These are phyloP conservation scores for Aureobasidium musti DNA, from an alignment of 2,329 filamentous ascomycete species.

Conservation along the genomic window DNA sequence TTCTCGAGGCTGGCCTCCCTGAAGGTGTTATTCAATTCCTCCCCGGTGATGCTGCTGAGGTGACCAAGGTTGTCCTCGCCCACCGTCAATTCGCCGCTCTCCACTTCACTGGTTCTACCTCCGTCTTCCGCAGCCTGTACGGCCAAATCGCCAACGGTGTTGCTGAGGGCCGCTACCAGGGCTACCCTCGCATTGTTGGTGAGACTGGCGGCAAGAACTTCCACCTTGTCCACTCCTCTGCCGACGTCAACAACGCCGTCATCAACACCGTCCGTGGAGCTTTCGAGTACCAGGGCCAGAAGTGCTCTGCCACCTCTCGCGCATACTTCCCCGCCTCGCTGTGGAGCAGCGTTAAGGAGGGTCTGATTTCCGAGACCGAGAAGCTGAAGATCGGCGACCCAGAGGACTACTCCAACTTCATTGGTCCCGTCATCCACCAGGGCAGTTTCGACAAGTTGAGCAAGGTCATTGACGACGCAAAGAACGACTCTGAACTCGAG, in stretches of 20 bases:
- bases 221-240: constrained; percentile 76
- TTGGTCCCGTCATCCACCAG: constrained; percentile 83
- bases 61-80: constrained; percentile 74
- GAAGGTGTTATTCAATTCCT: constrained; percentile 91
- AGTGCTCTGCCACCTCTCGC: constrained; percentile 83
- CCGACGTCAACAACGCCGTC: constrained; percentile 75
- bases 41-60: constrained; percentile 80
- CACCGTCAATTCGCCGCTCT: constrained; percentile 85
- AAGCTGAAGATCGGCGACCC: constrained; percentile 71
- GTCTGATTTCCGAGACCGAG: constrained; percentile 67
- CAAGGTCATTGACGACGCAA: constrained; percentile 76
- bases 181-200: constrained; percentile 85
- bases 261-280: constrained; percentile 82
- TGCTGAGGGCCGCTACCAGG: constrained; percentile 75
- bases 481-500: constrained; percentile 70
- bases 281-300: constrained; percentile 90
- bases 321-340: constrained; percentile 75
- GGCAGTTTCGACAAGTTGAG: constrained; percentile 78
- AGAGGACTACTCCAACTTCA: constrained; percentile 73
- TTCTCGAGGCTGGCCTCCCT: constrained; percentile 87
- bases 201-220: constrained; percentile 96
- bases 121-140: constrained; percentile 86
- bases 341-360: constrained; percentile 70
- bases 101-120: constrained; percentile 92
- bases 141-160: constrained; percentile 81